Conservation (phyloP, 1,139 yeast species). For the Magnusiomyces sp. region DNA sequence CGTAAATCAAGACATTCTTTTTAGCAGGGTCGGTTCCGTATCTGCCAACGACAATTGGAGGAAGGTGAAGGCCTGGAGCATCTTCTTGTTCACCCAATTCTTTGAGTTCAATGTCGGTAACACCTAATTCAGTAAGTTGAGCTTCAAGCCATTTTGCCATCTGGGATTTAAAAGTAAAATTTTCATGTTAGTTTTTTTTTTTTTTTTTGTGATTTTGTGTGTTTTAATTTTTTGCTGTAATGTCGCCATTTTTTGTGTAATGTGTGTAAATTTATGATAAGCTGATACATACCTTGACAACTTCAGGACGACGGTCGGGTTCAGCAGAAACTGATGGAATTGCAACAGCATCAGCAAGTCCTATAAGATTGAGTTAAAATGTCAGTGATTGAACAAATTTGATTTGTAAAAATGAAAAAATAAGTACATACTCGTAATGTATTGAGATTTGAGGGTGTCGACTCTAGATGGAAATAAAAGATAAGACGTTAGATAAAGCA, state of each 20-base stretch:
- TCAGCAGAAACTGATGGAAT: slow-evolving; percentile 95
- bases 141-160: slow-evolving; percentile 76
- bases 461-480: slow-evolving; percentile 16
- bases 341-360: slow-evolving; percentile 73
- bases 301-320: slow-evolving; percentile 76
- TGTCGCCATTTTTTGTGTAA: too few relatives aligned
- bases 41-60: slow-evolving; percentile 87
- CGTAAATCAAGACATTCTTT: slow-evolving; percentile 86
- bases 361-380: slow-evolving; percentile 15
- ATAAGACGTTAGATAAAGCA: not conserved
- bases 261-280: too few relatives aligned
- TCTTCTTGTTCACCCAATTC: slow-evolving; percentile 88
- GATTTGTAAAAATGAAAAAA: not conserved
- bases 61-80: slow-evolving; percentile 58
- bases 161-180: too few relatives aligned
- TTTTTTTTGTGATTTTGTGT: too few relatives aligned
- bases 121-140: slow-evolving; percentile 66
- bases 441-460: slow-evolving; percentile 28
- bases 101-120: slow-evolving; percentile 69
- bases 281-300: slow-evolving; percentile 34
- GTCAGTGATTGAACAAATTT: not conserved
- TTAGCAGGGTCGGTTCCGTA: slow-evolving; percentile 71
- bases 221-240: too few relatives aligned
- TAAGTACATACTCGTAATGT: slow-evolving; percentile 24
- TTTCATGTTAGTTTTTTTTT: too few relatives aligned